Evolutionary conservation across 73 alveolate genomes (phyloP), one percentile per base, ranked within the genome.

Genomic region (Durusdinium trenchii): DNA sequence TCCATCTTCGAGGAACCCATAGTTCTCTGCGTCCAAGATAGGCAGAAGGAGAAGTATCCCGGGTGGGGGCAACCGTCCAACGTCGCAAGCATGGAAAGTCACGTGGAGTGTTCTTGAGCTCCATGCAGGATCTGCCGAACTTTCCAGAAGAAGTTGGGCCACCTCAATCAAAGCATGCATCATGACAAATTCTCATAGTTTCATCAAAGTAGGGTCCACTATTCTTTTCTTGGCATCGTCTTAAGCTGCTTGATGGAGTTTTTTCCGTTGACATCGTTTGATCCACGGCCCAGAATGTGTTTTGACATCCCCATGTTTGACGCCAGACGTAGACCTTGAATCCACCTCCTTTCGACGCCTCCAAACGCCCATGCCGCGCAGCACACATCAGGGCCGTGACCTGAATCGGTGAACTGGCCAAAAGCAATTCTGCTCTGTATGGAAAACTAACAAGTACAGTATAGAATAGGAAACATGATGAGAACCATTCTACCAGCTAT

Each of bases 361-460:
- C 75, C 35, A n/a, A 9, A n/a, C 38, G 61, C 9, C 93, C 93
- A 35, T 83, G 93, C 7, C 73, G 93, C 50, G 93, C 93, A 35
- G 93, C 93, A 83, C 75, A 83, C 93, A 83, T 83, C 75, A 83
- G 26, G 1, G 93, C 93, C 18, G 93, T 83, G 51, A 83, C 93
- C 93, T 83, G 36, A 7, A 20, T 5, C 23, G 64, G 28, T 12
- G n/a, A n/a, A n/a, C n/a, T n/a, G n/a, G n/a, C n/a, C n/a, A n/a
- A n/a, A n/a, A n/a, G n/a, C n/a, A n/a, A n/a, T n/a, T n/a, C n/a
- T n/a, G n/a, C n/a, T n/a, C n/a, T n/a, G n/a, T n/a, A n/a, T n/a
- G n/a, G n/a, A n/a, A n/a, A n/a, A n/a, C n/a, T n/a, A n/a, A n/a
- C n/a, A n/a, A n/a, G n/a, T n/a, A n/a, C n/a, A 10, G 16, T 5